These are phyloP conservation scores for Aspergillus aculeatinus DNA, from an alignment of 2,329 filamentous ascomycete species.

Conservation along the genomic window DNA sequence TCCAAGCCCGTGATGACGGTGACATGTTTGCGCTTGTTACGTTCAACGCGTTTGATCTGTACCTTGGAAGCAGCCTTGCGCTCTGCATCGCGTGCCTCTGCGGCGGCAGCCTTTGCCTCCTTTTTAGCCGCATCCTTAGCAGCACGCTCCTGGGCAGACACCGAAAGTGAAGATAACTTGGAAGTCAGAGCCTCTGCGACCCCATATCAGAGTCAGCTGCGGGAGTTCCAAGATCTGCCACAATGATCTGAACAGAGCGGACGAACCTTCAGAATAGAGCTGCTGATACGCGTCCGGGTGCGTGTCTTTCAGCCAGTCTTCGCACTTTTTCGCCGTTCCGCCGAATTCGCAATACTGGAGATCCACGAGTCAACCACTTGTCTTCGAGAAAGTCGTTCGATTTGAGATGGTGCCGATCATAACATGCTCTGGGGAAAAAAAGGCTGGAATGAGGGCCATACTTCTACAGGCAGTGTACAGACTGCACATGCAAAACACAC, in stretches of 20 bases:
- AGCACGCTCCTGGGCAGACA: slow-evolving; percentile 90
- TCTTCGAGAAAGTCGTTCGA: background rate
- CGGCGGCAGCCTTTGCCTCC: slow-evolving; percentile 86
- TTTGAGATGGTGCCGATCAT: background rate
- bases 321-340: slow-evolving; percentile 92
- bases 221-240: background rate
- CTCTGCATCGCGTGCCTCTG: slow-evolving; percentile 78
- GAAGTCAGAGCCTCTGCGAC: slow-evolving; percentile 72
- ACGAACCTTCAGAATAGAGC: slow-evolving; percentile 76
- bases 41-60: slow-evolving; percentile 93
- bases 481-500: slow-evolving; percentile 41
- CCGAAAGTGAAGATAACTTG: slow-evolving; percentile 78
- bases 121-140: slow-evolving; percentile 97
- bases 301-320: slow-evolving; percentile 84
- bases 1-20: slow-evolving; percentile 90
- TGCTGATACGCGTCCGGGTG: slow-evolving; percentile 71
- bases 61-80: slow-evolving; percentile 79
- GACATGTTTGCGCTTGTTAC: slow-evolving; percentile 96
- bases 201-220: background rate
- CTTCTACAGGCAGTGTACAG: slow-evolving; percentile 66
- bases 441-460: slow-evolving; percentile 39
- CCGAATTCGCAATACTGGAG: slow-evolving; percentile 97
- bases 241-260: background rate
- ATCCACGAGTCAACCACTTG: slow-evolving; percentile 9
- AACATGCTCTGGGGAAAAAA: background rate